Conservation (phyloP, 129 eudicot genomes). For the Chrysanthemum seticuspe region DNA sequence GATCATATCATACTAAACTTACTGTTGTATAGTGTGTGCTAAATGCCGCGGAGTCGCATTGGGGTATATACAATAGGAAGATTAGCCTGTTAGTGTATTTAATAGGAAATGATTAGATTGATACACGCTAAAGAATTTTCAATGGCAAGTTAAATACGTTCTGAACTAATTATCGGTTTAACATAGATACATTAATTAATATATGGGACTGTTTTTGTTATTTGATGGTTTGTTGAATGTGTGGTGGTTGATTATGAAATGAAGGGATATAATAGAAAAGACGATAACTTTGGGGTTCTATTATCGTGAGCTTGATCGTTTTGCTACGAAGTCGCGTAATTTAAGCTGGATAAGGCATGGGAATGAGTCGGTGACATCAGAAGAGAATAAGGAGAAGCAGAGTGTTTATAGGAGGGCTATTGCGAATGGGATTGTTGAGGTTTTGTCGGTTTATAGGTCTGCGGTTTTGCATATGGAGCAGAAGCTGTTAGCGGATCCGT, state of each 20-base stretch:
- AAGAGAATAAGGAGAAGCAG: slow-evolving; percentile 50
- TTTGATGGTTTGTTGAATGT: not conserved
- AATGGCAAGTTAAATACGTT: not conserved
- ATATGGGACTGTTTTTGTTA: too few relatives aligned
- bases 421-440: slow-evolving; percentile 91
- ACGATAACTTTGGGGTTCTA: slow-evolving; percentile 81
- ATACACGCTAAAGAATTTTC: too few relatives aligned
- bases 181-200: too few relatives aligned
- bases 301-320: slow-evolving; percentile 86
- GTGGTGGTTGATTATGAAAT: slow-evolving; percentile 29
- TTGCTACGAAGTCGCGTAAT: slow-evolving; percentile 74
- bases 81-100: too few relatives aligned
- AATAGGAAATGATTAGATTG: too few relatives aligned
- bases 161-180: too few relatives aligned
- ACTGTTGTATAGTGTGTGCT: too few relatives aligned
- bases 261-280: slow-evolving; percentile 90
- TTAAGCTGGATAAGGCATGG: slow-evolving; percentile 89
- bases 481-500: slow-evolving; percentile 79
- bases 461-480: slow-evolving; percentile 93
- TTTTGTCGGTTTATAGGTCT: slow-evolving; percentile 82
- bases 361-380: slow-evolving; percentile 37
- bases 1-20: not conserved
- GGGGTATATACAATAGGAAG: too few relatives aligned
- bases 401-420: slow-evolving; percentile 91
- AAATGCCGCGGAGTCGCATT: too few relatives aligned